Conservation (phyloP, 345 rosid genomes). For the Sonneratia alba region DNA sequence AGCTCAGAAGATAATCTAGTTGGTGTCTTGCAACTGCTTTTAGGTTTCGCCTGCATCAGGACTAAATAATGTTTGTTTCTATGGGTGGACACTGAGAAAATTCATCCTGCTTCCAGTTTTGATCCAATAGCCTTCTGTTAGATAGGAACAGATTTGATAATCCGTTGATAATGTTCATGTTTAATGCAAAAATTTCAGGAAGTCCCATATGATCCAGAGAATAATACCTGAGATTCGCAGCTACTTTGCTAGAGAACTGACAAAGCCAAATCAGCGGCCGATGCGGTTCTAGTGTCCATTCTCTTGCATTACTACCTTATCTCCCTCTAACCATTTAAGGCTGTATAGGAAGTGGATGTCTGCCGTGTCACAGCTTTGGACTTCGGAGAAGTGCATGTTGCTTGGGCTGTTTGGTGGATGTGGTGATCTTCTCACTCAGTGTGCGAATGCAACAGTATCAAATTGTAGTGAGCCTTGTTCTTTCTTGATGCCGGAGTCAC, state of each 20-base stretch:
- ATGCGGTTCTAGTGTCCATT: neutral
- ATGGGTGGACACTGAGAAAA: too few relatives aligned
- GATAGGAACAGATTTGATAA: too few relatives aligned
- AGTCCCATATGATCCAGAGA: slow-evolving; percentile 11
- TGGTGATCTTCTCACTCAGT: neutral
- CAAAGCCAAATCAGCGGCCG: slow-evolving; percentile 7
- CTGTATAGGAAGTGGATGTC: neutral
- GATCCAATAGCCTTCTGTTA: too few relatives aligned
- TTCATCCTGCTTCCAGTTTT: too few relatives aligned
- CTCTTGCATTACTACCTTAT: neutral
- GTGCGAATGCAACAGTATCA: too few relatives aligned
- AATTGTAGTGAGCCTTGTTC: too few relatives aligned
- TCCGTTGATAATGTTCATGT: too few relatives aligned
- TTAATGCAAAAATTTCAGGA: too few relatives aligned
- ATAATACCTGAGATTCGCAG: slow-evolving; percentile 13
- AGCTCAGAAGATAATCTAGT: too few relatives aligned
- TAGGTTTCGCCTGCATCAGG: neutral
- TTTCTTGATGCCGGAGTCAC: too few relatives aligned
- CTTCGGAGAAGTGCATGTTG: neutral
- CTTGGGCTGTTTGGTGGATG: neutral
- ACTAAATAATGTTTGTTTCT: too few relatives aligned
- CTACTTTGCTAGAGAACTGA: slow-evolving; percentile 11
- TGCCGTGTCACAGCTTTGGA: neutral
- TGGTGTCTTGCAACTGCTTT: neutral
- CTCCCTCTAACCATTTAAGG: slow-evolving; percentile 8